Conservation (phyloP, 495 filamentous ascomycete species). For the Neurospora hispaniola region DNA sequence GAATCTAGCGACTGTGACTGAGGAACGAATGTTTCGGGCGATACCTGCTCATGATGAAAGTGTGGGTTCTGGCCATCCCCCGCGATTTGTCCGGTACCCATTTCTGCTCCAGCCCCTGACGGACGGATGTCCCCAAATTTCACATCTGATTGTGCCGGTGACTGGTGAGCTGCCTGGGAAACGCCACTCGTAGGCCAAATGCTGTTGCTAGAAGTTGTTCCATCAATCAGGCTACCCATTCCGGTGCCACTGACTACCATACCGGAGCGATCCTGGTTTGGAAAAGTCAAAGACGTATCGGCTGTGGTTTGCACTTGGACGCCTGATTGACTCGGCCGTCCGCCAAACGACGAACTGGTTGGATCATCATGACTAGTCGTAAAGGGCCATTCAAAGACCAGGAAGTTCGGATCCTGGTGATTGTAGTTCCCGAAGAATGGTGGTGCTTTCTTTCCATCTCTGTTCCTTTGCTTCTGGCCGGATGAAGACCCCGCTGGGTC, state of each 20-base stretch:
- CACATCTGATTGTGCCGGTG: background rate
- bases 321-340: background rate
- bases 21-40: background rate
- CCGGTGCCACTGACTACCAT: background rate
- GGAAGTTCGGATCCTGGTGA: background rate
- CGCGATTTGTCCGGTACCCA: background rate
- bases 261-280: background rate
- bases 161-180: background rate
- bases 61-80: background rate
- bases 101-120: background rate
- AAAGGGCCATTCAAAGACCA: background rate
- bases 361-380: background rate
- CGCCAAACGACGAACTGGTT: background rate
- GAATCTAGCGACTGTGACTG: background rate
- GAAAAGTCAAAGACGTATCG: background rate
- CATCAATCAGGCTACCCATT: background rate
- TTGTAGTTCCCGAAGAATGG: background rate
- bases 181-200: background rate
- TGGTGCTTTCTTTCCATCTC: background rate
- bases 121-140: background rate
- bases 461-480: background rate
- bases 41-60: background rate
- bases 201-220: background rate
- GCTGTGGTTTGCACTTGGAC: background rate
- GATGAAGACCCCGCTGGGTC: background rate